Base-by-base conservation (phyloP, 768 basidiomycete genomes). In the Chalciporus sphaerocephalus region DNA sequence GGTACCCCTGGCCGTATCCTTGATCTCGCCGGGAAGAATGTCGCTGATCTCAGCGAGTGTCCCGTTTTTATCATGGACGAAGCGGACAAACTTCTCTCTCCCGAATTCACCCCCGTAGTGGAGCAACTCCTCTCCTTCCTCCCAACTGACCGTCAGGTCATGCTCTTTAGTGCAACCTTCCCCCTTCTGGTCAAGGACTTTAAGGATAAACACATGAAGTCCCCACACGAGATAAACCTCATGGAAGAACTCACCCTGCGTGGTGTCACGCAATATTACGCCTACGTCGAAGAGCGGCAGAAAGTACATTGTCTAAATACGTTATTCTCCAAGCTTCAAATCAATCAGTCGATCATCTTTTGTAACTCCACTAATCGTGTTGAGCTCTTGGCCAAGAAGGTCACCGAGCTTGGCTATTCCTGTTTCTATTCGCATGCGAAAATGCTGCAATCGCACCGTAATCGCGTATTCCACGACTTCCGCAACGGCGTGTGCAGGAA, bases 401-500 rank as follows among this genome's bases (percentile, higher is more conserved):
- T 99, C 58, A 99, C 95, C 11, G 96, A 99, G 62, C 85, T 97
- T 42, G 95, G 95, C 54, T 99, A 98, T 67, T 99, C 95, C 35
- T 99, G 95, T 76, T 99, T 99, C 83, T 99, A 96, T 77, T 98
- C 95, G 40, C 95, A 99, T 67, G 95, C 95, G 42, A 95, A 94
- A 74, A 99, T 99, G 95, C 83, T 97, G 12, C 95, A 99, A 72
- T 86, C 88, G 24, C 92, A 98, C 70, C 92, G 95, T 50, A 99
- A 99, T 71, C 91, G 95, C 63, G 95, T 99, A 56, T 99, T 99
- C 81, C 95, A 99, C 75, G 95, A 98, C 70, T 99, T 99, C 83
- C 85, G 96, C 53, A 92, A 91, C 61, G 95, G 95, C 53, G 92
- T 93, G 38, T 97, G 95, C 75, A 86, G 95, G 58, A 99, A 99